phyloP scores from a whole-genome alignment of 345 rosid genomes.

The Anastatica hierochuntica region DNA sequence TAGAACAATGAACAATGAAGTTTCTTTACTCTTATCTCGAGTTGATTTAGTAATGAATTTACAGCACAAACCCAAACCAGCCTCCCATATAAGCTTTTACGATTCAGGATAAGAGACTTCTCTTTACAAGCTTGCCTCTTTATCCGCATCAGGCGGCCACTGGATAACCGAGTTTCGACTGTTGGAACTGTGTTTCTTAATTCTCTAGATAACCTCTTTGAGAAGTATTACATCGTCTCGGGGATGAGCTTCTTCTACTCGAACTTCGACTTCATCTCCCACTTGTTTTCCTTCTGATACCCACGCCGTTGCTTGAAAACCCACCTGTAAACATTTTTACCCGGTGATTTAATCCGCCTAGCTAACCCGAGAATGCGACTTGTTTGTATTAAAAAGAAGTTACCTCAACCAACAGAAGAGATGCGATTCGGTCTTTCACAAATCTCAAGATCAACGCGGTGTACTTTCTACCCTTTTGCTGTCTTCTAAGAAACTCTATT shows the following conservation, averaged over 20 bases:
- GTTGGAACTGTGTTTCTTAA: background rate
- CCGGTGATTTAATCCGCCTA: background rate
- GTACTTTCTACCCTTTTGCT: constrained; percentile 58
- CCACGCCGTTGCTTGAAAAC: constrained; percentile 69
- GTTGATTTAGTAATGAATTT: too few species aligned
- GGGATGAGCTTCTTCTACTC: constrained; percentile 78
- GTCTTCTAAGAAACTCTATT: constrained; percentile 67
- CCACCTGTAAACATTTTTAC: constrained; percentile 45
- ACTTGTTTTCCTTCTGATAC: constrained; percentile 61
- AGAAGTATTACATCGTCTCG: constrained; percentile 62
- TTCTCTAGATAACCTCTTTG: constrained; percentile 43
- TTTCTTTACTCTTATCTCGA: too few species aligned
- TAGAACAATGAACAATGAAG: too few species aligned
- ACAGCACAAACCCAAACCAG: too few species aligned
- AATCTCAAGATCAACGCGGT: constrained; percentile 70
- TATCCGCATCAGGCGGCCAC: background rate
- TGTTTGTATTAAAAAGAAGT: background rate
- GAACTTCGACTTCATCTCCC: constrained; percentile 78
- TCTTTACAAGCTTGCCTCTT: background rate
- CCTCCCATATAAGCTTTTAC: too few species aligned
- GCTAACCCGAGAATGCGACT: background rate
- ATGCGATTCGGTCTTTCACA: constrained; percentile 73
- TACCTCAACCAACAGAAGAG: constrained; percentile 72
- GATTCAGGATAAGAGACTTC: too few species aligned
- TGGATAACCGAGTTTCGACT: background rate